Conservation (phyloP, 2,329 filamentous ascomycete species). For the Coniochaeta ligniaria region DNA sequence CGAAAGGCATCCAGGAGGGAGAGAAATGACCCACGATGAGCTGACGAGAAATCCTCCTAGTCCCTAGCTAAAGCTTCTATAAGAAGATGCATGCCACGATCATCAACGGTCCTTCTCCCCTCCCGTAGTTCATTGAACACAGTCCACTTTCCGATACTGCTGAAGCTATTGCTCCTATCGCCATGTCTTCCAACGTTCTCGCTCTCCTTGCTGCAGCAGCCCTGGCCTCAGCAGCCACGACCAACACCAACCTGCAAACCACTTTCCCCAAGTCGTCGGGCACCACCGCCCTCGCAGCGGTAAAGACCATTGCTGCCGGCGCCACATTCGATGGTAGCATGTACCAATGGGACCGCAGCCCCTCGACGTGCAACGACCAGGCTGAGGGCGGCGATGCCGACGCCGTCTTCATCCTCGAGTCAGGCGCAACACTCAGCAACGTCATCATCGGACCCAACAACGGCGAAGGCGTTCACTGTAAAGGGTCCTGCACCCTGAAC, state of each 20-base stretch:
- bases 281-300: slow-evolving; percentile 30
- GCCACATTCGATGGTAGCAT: slow-evolving; percentile 39
- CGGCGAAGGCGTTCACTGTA: slow-evolving; percentile 41
- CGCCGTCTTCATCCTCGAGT: slow-evolving; percentile 42
- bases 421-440: slow-evolving; percentile 42
- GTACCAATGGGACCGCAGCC: slow-evolving; percentile 19
- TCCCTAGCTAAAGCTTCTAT: not conserved
- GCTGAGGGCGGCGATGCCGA: slow-evolving; percentile 20
- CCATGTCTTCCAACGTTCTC: slow-evolving; percentile 7
- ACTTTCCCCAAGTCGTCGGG: slow-evolving; percentile 29
- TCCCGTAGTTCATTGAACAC: too few species aligned
- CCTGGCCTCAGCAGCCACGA: slow-evolving; percentile 11
- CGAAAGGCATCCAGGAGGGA: not conserved
- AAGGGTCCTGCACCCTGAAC: slow-evolving; percentile 35
- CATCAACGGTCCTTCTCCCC: too few species aligned
- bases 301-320: slow-evolving; percentile 33
- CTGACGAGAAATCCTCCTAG: not conserved
- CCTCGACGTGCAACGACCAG: slow-evolving; percentile 15
- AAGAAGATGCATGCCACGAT: not conserved
- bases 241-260: slow-evolving; percentile 18
- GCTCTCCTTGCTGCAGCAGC: slow-evolving; percentile 8
- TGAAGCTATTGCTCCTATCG: not conserved
- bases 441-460: slow-evolving; percentile 42
- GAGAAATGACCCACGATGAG: not conserved
- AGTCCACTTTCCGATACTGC: too few species aligned